Evolutionary conservation across 2,329 filamentous ascomycete species (phyloP).

Genomic region (Aspergillus sp.): DNA sequence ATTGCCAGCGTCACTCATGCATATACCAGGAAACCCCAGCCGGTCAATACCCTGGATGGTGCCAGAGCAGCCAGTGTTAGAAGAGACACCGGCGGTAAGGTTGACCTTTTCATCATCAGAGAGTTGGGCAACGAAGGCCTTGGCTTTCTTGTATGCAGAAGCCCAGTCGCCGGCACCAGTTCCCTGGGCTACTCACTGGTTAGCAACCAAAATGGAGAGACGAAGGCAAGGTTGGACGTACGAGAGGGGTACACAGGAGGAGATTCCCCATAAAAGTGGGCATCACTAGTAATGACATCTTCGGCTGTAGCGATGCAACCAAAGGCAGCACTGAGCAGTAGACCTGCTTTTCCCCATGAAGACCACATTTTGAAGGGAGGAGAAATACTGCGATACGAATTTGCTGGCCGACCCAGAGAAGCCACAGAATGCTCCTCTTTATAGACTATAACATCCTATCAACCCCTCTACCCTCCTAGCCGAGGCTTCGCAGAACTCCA

Average conservation of each 20-base stretch:
- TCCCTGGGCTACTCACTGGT: neutral
- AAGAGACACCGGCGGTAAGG: constrained; percentile 8
- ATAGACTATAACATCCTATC: too few relatives aligned
- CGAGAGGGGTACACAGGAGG: constrained; percentile 5
- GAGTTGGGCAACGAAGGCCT: constrained; percentile 11
- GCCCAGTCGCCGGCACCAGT: constrained; percentile 5
- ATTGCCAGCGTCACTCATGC: constrained; percentile 13
- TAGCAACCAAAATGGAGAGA: neutral
- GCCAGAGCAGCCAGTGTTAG: constrained; percentile 11
- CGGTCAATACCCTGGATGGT: constrained; percentile 3
- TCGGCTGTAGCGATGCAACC: neutral
- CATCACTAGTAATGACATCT: neutral
- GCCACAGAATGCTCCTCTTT: too few relatives aligned
- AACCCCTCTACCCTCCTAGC: too few relatives aligned
- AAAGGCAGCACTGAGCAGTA: neutral
- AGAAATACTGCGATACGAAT: neutral
- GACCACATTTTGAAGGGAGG: neutral
- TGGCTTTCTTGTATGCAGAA: constrained; percentile 11
- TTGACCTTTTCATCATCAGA: constrained; percentile 16
- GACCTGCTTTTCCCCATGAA: neutral
- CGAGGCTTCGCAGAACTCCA: too few relatives aligned
- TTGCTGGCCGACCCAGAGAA: too few relatives aligned
- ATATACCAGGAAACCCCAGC: constrained; percentile 12
- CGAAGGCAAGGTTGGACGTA: neutral
- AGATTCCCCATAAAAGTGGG: neutral